Percentiles rank a stretch among this genome's conserved stretches.
phyloP scores from a whole-genome alignment of 352 stramenopile genomes.

The Globisporangium nagaii region DNA sequence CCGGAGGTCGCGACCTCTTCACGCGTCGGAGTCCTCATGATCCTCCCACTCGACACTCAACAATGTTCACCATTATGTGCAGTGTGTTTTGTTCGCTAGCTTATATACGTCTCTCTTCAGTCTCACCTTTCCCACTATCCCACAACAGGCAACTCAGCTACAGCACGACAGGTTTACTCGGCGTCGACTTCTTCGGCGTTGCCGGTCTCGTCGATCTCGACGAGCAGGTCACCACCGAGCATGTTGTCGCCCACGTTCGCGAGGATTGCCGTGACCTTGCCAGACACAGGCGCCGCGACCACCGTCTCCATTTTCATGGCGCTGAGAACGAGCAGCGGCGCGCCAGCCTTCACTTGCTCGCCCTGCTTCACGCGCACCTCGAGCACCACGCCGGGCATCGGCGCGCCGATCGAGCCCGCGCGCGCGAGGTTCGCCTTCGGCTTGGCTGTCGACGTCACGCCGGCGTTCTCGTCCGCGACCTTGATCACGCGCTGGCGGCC shows the following conservation, averaged over 20 bases:
- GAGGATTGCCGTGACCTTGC: conserved; percentile 88
- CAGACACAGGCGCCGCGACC: conserved; percentile 86
- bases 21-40: too few relatives aligned
- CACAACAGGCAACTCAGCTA: background rate
- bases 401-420: conserved; percentile 89
- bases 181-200: conserved; percentile 26
- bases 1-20: too few relatives aligned
- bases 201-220: conserved; percentile 92
- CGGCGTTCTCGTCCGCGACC: conserved; percentile 87
- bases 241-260: conserved; percentile 94
- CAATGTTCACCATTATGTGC: too few relatives aligned
- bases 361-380: conserved; percentile 92
- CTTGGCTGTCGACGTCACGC: conserved; percentile 50
- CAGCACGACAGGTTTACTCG: conserved; percentile 12
- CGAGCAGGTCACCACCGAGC: conserved; percentile 91
- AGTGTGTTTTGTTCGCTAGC: too few relatives aligned
- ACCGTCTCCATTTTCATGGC: conserved; percentile 99
- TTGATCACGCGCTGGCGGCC: conserved; percentile 89
- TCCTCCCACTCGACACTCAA: too few relatives aligned
- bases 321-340: conserved; percentile 91
- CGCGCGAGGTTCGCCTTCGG: conserved; percentile 82
- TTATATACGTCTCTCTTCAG: background rate
- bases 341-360: conserved; percentile 90
- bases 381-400: conserved; percentile 96
- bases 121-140: background rate